Conservation (phyloP, 805 yeast genomes). For the Candida lessepsii region DNA sequence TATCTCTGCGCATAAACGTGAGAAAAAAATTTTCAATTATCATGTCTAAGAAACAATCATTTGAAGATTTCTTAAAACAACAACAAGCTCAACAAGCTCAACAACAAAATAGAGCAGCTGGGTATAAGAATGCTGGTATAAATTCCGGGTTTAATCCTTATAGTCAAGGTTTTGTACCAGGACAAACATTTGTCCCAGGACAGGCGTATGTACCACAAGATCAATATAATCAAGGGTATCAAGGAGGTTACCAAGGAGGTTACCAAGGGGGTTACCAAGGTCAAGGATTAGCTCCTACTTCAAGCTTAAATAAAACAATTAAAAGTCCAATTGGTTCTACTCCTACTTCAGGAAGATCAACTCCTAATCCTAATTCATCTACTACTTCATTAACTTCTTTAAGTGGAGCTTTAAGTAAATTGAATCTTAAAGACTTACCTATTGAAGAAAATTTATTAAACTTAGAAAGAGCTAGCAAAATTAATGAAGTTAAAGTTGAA, state of each 20-base stretch:
- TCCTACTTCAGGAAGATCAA: slow-evolving; percentile 38
- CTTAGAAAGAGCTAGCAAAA: slow-evolving; percentile 50
- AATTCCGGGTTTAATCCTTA: slow-evolving; percentile 12
- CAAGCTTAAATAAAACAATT: neutral
- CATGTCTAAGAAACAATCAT: slow-evolving; percentile 31
- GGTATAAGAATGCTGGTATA: slow-evolving; percentile 20
- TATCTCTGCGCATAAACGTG: slow-evolving; percentile 2
- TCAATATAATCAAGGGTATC: slow-evolving; percentile 4
- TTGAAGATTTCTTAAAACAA: slow-evolving; percentile 52
- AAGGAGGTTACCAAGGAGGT: neutral
- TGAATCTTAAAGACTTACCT: slow-evolving; percentile 59
- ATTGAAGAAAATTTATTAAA: slow-evolving; percentile 55
- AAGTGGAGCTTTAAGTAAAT: slow-evolving; percentile 64
- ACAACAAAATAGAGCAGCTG: slow-evolving; percentile 32
- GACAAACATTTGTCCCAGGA: neutral
- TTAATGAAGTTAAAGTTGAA: slow-evolving; percentile 55
- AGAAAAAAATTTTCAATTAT: slow-evolving; percentile 7
- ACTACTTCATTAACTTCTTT: slow-evolving; percentile 73
- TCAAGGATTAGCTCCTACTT: neutral
- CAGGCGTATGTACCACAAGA: neutral
- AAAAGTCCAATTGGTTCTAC: slow-evolving; percentile 26
- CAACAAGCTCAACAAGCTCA: slow-evolving; percentile 35
- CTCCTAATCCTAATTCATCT: slow-evolving; percentile 44
- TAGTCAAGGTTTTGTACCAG: slow-evolving; percentile 17
- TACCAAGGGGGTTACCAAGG: slow-evolving; percentile 3